phyloP scores from a whole-genome alignment of 2,329 filamentous ascomycete species.

The Didymella keratinophila region DNA sequence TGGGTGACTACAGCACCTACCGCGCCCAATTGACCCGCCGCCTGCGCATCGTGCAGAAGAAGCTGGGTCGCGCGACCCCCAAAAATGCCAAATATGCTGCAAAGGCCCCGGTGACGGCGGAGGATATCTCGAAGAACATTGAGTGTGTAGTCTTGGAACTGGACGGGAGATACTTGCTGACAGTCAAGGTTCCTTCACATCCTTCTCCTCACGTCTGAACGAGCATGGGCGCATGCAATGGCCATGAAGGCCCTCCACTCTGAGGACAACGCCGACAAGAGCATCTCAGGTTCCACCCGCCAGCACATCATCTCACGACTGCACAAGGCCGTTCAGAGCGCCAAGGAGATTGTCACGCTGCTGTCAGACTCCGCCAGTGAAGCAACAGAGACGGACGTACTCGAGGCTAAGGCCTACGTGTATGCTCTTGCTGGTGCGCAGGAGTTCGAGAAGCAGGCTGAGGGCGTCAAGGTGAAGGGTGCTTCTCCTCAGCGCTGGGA shows the following conservation, averaged over 20 bases:
- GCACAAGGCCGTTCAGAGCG: conserved; percentile 77
- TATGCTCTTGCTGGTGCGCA: conserved; percentile 78
- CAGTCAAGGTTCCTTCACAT: conserved; percentile 55
- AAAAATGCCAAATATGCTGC: conserved; percentile 85
- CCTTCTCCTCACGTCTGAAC: conserved; percentile 84
- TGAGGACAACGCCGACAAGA: conserved; percentile 74
- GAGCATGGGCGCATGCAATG: conserved; percentile 96
- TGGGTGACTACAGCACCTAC: conserved; percentile 89
- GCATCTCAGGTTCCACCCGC: conserved; percentile 79
- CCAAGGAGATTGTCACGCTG: conserved; percentile 71
- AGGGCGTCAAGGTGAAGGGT: conserved; percentile 51
- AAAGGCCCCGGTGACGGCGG: conserved; percentile 73
- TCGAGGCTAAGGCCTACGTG: conserved; percentile 87
- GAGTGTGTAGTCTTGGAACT: conserved; percentile 64
- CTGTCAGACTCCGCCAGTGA: conserved; percentile 71
- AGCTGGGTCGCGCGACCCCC: conserved; percentile 81
- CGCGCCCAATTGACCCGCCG: conserved; percentile 80
- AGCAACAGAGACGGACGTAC: conserved; percentile 73
- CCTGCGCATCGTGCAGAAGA: conserved; percentile 83
- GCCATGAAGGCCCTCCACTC: conserved; percentile 86
- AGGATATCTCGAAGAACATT: conserved; percentile 76
- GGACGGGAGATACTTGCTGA: conserved; percentile 5
- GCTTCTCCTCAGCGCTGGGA: conserved; percentile 70
- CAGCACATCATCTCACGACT: conserved; percentile 90
- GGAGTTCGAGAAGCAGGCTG: conserved; percentile 82